Percentiles rank a stretch among this genome's conserved stretches.
Evolutionary conservation across 768 basidiomycete genomes (phyloP).

Genomic region (Russula sp.): DNA sequence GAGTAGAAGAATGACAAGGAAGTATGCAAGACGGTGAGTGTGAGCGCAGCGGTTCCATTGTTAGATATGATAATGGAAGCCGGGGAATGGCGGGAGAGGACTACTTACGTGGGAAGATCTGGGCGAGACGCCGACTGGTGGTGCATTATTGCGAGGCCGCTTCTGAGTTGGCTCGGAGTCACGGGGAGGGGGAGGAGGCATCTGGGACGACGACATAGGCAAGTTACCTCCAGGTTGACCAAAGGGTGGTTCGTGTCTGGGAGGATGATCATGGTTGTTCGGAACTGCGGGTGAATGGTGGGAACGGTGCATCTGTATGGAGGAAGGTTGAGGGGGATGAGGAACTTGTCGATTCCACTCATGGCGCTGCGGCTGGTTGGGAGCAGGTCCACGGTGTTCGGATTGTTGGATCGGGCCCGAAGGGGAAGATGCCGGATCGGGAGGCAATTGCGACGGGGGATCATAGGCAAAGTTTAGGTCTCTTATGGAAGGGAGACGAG

Average conservation of each 20-base stretch:
- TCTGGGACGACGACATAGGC: constrained; percentile 29
- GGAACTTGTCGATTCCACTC: constrained; percentile 32
- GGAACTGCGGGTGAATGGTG: constrained; percentile 32
- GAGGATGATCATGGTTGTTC: constrained; percentile 31
- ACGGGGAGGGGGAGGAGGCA: constrained; percentile 32
- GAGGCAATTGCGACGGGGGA: constrained; percentile 34
- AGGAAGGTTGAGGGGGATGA: constrained; percentile 27
- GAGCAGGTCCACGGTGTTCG: constrained; percentile 34
- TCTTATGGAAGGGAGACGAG: constrained; percentile 67
- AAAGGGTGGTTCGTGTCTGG: constrained; percentile 46
- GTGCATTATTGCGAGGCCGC: constrained; percentile 42
- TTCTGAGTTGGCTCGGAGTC: constrained; percentile 43
- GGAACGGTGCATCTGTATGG: constrained; percentile 27
- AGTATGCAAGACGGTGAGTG: constrained; percentile 21
- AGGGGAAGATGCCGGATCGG: constrained; percentile 37
- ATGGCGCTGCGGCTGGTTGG: constrained; percentile 40
- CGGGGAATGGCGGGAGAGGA: constrained; percentile 18
- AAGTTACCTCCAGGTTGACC: constrained; percentile 35
- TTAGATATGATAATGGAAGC: constrained; percentile 7
- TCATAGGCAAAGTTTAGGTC: constrained; percentile 62
- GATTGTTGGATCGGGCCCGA: constrained; percentile 35
- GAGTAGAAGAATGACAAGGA: constrained; percentile 39
- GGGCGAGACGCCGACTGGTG: constrained; percentile 45
- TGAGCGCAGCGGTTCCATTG: constrained; percentile 15
- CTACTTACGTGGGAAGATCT: constrained; percentile 50